Evolutionary conservation across 441 rosid species (phyloP), one percentile per base, ranked within the genome.

Genomic region (Erodium texanum): DNA sequence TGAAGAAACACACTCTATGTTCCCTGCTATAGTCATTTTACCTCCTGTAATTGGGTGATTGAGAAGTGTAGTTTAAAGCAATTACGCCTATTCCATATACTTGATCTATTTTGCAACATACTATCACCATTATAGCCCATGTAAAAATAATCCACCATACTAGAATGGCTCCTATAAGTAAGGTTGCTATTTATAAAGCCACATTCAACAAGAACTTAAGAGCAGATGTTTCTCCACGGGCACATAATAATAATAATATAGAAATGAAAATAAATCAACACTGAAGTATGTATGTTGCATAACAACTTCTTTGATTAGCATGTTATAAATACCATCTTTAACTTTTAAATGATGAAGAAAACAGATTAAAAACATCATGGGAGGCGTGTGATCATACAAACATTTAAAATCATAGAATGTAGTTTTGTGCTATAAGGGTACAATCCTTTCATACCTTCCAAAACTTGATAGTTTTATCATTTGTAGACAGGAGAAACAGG

Each of bases 401-500:
- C 59, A 16, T 18, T 52, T n/a, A n/a, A n/a, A 50, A 50, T n/a
- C 5, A n/a, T 7, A 18, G 32, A 23, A 23, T 9, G 50, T 16
- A 74, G 3, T 58, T 27, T 68, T 61, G 64, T 45, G 69, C 61
- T 79, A 93, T 50, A 0, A 50, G 18, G 3, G 20, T n/a, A 50
- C 58, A 50, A 50, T 50, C 58, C 20, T 50, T 16, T n/a, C 20
- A 2, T 50, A 50, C 58, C 58, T 50, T 50, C 58, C 58, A 50
- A 16, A 50, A 50, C 7, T 50, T n/a, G 97, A 93, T 86, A 61
- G 99, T 93, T 82, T 91, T 89, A 80, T 93, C 97, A 71, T 93
- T 93, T 15, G 97, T 89, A 10, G 97, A 91, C 54, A 93, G 83
- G 73, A 93, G 96, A 80, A 89, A 93, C 73, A 89, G 83, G 20